These are phyloP conservation scores for Sutorius eximius DNA, from an alignment of 1,284 basidiomycete genomes.

Conservation along the genomic window DNA sequence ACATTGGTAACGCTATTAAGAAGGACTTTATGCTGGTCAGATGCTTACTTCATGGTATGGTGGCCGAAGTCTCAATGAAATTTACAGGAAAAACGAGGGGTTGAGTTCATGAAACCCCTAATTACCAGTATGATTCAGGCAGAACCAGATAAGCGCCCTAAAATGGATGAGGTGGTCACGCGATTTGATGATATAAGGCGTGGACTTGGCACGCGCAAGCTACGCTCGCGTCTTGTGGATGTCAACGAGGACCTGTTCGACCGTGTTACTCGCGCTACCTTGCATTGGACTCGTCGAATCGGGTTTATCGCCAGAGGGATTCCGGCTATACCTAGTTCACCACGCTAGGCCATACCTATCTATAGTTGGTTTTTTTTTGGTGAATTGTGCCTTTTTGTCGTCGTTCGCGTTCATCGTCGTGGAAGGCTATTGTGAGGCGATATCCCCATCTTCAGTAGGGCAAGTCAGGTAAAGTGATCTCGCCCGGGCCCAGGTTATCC, in stretches of 20 bases:
- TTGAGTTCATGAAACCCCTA: constrained; percentile 37
- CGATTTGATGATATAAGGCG: constrained; percentile 28
- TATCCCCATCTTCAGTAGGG: no score
- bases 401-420: no score
- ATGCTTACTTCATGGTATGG: not conserved
- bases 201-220: constrained; percentile 25
- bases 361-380: no score
- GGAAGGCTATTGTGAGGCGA: no score
- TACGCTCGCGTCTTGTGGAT: constrained; percentile 23
- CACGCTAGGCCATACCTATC: not conserved
- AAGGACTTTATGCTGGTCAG: constrained; percentile 21
- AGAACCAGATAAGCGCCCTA: constrained; percentile 35
- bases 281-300: constrained; percentile 22
- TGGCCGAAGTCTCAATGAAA: not conserved
- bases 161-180: constrained; percentile 36
- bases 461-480: no score
- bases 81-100: constrained; percentile 13
- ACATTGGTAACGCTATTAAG: constrained; percentile 25
- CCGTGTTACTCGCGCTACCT: not conserved
- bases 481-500: no score
- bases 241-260: constrained; percentile 7
- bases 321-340: constrained; percentile 9
- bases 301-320: constrained; percentile 6
- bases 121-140: constrained; percentile 34
- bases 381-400: no score